These are phyloP conservation scores for Kluyveromyces nonfermentans DNA, from an alignment of 805 yeast species.

Conservation along the genomic window DNA sequence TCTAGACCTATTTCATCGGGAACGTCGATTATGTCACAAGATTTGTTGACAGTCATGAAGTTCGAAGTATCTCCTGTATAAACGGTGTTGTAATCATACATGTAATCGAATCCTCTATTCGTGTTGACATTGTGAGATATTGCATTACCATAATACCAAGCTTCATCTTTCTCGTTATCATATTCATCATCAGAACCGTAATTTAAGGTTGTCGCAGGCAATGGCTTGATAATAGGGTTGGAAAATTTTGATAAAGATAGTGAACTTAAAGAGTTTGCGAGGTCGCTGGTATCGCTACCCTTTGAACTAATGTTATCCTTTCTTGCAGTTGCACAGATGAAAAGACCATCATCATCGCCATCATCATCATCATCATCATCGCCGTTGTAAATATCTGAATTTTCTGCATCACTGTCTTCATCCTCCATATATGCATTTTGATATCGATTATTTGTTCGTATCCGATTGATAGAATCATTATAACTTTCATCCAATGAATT, in stretches of 20 bases:
- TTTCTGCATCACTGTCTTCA: conserved; percentile 1
- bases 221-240: conserved; percentile 55
- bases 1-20: conserved; percentile 28
- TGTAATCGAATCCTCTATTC: conserved; percentile 65
- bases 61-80: conserved; percentile 43
- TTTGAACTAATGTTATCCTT: conserved; percentile 14
- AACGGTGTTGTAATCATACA: conserved; percentile 73
- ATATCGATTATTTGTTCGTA: neutral
- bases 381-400: conserved; percentile 6
- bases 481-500: conserved; percentile 3
- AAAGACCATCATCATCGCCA: conserved; percentile 26
- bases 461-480: neutral
- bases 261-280: conserved; percentile 1
- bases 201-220: conserved; percentile 84
- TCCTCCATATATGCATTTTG: neutral
- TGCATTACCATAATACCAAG: conserved; percentile 38
- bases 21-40: conserved; percentile 28
- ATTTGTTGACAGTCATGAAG: conserved; percentile 26
- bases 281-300: neutral
- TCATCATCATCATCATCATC: conserved; percentile 24
- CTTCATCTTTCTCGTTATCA: conserved; percentile 30
- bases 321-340: conserved; percentile 25
- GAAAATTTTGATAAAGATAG: conserved; percentile 1
- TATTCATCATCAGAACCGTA: conserved; percentile 63
- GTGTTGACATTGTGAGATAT: conserved; percentile 67